Evolutionary conservation across 2,329 filamentous ascomycete species (phyloP).

Genomic region (Septoria linicola): DNA sequence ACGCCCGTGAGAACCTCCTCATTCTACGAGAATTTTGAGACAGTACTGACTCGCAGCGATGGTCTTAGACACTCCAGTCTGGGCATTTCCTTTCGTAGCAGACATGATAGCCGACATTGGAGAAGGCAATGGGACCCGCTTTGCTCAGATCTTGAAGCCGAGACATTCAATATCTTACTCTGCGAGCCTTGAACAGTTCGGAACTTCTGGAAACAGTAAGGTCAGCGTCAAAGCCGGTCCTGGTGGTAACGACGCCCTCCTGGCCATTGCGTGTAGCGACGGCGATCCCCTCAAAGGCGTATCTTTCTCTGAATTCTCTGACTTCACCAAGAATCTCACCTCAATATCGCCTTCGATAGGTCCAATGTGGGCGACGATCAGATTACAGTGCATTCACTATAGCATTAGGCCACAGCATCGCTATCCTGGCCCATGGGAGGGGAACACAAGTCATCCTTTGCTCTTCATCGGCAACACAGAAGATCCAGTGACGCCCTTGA

Average conservation of each 20-base stretch:
- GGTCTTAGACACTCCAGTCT: conserved; percentile 36
- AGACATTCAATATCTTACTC: conserved; percentile 19
- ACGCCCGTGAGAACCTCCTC: too few species aligned
- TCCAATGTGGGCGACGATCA: conserved; percentile 41
- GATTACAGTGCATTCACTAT: conserved; percentile 43
- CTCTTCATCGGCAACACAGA: conserved; percentile 36
- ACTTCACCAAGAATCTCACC: conserved; percentile 39
- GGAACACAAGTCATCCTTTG: conserved; percentile 17
- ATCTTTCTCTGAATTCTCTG: conserved; percentile 32
- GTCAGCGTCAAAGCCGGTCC: background rate
- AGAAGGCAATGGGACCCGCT: conserved; percentile 33
- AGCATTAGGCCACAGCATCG: conserved; percentile 33
- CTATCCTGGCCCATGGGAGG: background rate
- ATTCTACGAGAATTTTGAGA: too few species aligned
- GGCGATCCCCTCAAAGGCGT: conserved; percentile 37
- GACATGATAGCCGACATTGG: conserved; percentile 40
- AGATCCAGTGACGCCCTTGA: conserved; percentile 37
- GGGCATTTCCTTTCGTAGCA: conserved; percentile 39
- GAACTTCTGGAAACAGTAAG: conserved; percentile 8
- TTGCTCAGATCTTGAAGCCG: conserved; percentile 30
- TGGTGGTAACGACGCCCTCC: conserved; percentile 23
- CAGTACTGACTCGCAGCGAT: too few species aligned
- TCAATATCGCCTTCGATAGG: conserved; percentile 39
- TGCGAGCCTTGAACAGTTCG: background rate
- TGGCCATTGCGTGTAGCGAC: conserved; percentile 44